These are phyloP conservation scores for Austroboletus novae-zelandiae DNA, from an alignment of 1,284 basidiomycete species.

Conservation along the genomic window DNA sequence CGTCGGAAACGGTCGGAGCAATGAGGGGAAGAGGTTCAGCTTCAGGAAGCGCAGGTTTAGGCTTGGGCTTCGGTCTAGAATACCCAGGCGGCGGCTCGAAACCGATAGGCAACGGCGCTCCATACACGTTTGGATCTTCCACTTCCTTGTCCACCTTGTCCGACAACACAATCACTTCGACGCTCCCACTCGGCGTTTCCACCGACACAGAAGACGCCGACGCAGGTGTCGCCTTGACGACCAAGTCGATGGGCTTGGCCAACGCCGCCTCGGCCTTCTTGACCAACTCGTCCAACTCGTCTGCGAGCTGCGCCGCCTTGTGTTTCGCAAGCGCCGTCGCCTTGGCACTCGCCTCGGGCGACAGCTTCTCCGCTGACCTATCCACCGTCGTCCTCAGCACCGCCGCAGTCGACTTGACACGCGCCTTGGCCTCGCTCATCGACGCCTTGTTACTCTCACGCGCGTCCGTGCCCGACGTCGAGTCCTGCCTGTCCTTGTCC, in stretches of 20 bases:
- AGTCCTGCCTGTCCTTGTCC: neutral
- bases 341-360: conserved; percentile 39
- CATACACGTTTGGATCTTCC: conserved; percentile 55
- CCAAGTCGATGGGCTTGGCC: conserved; percentile 36
- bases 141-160: conserved; percentile 33
- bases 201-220: conserved; percentile 1
- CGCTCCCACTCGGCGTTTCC: conserved; percentile 19
- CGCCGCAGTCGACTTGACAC: conserved; percentile 45
- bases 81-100: conserved; percentile 91
- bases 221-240: conserved; percentile 22
- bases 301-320: conserved; percentile 51
- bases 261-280: conserved; percentile 69
- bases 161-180: conserved; percentile 25
- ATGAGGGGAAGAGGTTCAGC: conserved; percentile 68
- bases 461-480: neutral
- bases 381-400: conserved; percentile 51
- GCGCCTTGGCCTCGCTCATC: conserved; percentile 43
- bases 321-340: conserved; percentile 46
- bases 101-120: conserved; percentile 78
- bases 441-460: conserved; percentile 34
- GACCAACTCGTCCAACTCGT: conserved; percentile 65
- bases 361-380: conserved; percentile 39
- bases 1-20: conserved; percentile 76
- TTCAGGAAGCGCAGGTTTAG: conserved; percentile 38
- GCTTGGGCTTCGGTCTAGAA: conserved; percentile 51